Evolutionary conservation across 176 grass and related monocot species (phyloP).

Genomic region (Rhynchospora breviuscula): DNA sequence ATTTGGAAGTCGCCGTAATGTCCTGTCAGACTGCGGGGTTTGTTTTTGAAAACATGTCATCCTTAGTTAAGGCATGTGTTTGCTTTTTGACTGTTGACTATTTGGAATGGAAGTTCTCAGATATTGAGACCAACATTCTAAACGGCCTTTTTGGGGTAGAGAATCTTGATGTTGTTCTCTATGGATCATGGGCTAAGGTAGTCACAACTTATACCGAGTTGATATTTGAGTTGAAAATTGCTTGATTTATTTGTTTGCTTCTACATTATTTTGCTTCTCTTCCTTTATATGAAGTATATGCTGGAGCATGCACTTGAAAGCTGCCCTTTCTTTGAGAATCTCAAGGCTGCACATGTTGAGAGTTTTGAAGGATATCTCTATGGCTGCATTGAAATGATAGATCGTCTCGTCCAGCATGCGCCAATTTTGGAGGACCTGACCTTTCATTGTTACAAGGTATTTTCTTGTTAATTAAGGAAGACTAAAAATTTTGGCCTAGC

Average conservation of each 20-base stretch:
- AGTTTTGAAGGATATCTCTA: not conserved
- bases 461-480: not conserved
- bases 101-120: too few species aligned
- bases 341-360: not conserved
- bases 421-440: not conserved
- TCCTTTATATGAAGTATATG: not conserved
- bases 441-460: not conserved
- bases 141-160: not conserved
- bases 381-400: not conserved
- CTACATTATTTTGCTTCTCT: not conserved
- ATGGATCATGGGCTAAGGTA: not conserved
- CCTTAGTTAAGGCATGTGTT: not conserved
- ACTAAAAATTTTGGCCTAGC: not conserved
- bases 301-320: not conserved
- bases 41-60: conserved; percentile 6
- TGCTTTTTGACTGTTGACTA: not conserved
- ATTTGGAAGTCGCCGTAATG: not conserved
- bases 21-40: not conserved
- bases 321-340: not conserved
- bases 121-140: not conserved
- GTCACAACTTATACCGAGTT: not conserved
- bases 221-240: not conserved
- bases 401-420: not conserved
- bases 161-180: not conserved
- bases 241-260: not conserved